phyloP scores from a whole-genome alignment of 768 basidiomycete species.

The Mycena epipterygia region DNA sequence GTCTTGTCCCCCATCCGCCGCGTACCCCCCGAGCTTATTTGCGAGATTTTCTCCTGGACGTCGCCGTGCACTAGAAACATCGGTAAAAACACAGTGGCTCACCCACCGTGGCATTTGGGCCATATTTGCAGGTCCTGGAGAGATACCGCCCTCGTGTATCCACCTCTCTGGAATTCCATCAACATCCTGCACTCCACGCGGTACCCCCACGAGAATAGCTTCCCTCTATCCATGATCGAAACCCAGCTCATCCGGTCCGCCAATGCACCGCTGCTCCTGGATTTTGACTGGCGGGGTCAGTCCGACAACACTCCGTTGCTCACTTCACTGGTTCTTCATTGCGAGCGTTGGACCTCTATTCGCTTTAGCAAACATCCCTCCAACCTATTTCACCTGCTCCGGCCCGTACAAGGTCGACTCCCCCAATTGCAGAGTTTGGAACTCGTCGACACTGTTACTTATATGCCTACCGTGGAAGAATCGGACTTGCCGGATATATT shows the following conservation, averaged over 20 bases:
- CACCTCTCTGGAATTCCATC: background rate
- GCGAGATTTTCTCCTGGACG: background rate
- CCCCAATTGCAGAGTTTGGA: background rate
- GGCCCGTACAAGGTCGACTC: background rate
- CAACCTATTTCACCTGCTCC: background rate
- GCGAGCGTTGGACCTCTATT: background rate
- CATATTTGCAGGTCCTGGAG: conserved; percentile 1
- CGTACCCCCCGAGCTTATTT: background rate
- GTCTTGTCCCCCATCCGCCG: background rate
- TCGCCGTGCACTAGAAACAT: no score
- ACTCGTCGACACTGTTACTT: background rate
- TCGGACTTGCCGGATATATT: background rate
- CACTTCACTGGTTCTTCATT: background rate
- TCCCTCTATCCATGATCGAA: background rate
- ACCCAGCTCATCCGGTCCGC: background rate
- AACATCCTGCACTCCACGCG: background rate
- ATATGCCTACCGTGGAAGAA: background rate
- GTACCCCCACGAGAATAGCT: background rate
- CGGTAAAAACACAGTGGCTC: background rate
- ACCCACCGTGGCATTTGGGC: background rate
- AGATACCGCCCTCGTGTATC: background rate
- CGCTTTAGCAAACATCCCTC: background rate
- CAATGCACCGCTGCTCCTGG: background rate
- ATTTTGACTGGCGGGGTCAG: background rate
- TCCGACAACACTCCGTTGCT: background rate